Evolutionary conservation across 352 stramenopile species (phyloP).

Genomic region (Phytophthora aleatoria): DNA sequence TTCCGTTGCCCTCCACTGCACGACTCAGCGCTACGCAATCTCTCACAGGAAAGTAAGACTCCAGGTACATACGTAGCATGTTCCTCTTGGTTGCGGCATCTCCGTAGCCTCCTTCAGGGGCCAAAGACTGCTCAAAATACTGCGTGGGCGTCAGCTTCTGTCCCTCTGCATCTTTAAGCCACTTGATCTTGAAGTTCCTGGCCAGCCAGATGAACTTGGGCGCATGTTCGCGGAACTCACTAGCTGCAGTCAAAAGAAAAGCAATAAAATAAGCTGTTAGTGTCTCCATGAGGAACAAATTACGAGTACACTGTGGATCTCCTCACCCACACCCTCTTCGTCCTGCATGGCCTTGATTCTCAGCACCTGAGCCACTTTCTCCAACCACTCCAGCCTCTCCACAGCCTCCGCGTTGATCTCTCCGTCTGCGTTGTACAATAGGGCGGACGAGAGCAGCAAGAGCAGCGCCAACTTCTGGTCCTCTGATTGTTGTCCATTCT

Average conservation of each 20-base stretch:
- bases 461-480: slow-evolving; percentile 44
- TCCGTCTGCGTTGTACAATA: slow-evolving; percentile 66
- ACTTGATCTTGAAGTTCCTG: slow-evolving; percentile 76
- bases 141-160: slow-evolving; percentile 50
- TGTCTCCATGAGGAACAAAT: slow-evolving; percentile 2
- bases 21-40: slow-evolving; percentile 59
- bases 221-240: slow-evolving; percentile 52
- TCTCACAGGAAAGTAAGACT: slow-evolving; percentile 46
- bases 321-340: slow-evolving; percentile 54
- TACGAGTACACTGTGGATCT: neutral
- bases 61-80: slow-evolving; percentile 62
- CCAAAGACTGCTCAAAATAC: slow-evolving; percentile 57
- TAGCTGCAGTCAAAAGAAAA: slow-evolving; percentile 24
- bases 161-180: slow-evolving; percentile 48
- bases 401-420: slow-evolving; percentile 53
- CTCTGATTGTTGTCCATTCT: slow-evolving; percentile 18
- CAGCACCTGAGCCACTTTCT: slow-evolving; percentile 40
- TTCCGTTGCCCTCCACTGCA: slow-evolving; percentile 41
- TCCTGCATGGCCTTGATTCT: slow-evolving; percentile 66
- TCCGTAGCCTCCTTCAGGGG: slow-evolving; percentile 59
- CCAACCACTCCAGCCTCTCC: slow-evolving; percentile 55
- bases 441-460: slow-evolving; percentile 59
- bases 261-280: slow-evolving; percentile 15
- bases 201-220: slow-evolving; percentile 69
- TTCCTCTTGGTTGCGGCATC: slow-evolving; percentile 59